Evolutionary conservation across 345 rosid species (phyloP).

Genomic region (Citrus medica): DNA sequence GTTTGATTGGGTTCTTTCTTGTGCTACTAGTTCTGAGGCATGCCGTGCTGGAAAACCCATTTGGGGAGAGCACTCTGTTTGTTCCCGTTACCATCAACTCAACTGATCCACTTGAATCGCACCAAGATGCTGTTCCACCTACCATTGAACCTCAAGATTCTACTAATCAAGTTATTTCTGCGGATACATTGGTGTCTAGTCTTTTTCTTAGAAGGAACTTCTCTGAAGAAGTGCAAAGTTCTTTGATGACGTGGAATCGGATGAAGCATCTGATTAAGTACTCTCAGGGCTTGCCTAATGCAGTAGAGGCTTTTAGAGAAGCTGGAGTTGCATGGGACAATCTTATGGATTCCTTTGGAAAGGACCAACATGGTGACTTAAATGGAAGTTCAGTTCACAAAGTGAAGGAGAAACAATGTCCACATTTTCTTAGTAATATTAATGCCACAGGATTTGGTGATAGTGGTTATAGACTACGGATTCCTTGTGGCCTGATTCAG

Average conservation of each 20-base stretch:
- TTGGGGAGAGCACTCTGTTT: constrained; percentile 16
- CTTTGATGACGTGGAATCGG: constrained; percentile 33
- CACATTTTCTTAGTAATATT: constrained; percentile 31
- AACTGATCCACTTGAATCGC: constrained; percentile 33
- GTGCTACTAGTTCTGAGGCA: constrained; percentile 35
- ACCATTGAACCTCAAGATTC: constrained; percentile 24
- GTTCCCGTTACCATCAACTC: constrained; percentile 20
- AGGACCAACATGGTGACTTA: constrained; percentile 10
- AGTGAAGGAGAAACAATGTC: constrained; percentile 31
- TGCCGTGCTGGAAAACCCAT: constrained; percentile 25
- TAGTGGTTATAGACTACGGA: constrained; percentile 20
- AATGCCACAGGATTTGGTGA: constrained; percentile 20
- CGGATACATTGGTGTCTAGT: constrained; percentile 21
- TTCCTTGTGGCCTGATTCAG: constrained; percentile 45
- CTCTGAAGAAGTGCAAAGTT: constrained; percentile 23
- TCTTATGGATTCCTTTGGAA: constrained; percentile 29
- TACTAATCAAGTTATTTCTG: constrained; percentile 28
- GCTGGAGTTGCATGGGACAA: constrained; percentile 34
- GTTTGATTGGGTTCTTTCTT: constrained; percentile 33
- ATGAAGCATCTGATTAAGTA: constrained; percentile 27
- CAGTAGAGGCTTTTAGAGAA: constrained; percentile 36
- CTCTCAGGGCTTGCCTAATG: constrained; percentile 32
- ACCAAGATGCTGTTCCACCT: constrained; percentile 18
- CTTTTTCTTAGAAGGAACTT: constrained; percentile 29
- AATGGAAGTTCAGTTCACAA: constrained; percentile 24